These are phyloP conservation scores for Russula earlei DNA, from an alignment of 768 basidiomycete genomes.

Conservation along the genomic window DNA sequence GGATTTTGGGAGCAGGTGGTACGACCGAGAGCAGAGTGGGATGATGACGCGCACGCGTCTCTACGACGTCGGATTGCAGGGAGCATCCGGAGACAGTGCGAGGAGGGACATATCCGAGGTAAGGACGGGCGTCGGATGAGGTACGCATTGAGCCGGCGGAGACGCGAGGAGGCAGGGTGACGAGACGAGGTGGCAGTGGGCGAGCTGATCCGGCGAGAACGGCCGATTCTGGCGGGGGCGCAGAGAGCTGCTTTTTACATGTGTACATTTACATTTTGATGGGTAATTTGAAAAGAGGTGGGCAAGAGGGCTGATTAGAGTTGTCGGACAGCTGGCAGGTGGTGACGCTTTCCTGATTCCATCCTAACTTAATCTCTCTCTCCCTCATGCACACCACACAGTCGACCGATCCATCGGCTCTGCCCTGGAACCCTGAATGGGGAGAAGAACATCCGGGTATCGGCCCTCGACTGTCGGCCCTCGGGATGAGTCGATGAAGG, in stretches of 20 bases:
- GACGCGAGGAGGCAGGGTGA: neutral
- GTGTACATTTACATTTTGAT: too few relatives aligned
- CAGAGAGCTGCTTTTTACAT: too few relatives aligned
- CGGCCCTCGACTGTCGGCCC: neutral
- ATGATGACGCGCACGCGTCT: slow-evolving; percentile 35
- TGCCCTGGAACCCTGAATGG: neutral
- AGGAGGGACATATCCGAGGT: slow-evolving; percentile 24
- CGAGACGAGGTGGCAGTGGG: neutral
- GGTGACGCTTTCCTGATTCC: neutral
- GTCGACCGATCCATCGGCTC: slow-evolving; percentile 5
- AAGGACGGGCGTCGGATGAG: slow-evolving; percentile 26
- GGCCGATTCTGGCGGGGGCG: neutral
- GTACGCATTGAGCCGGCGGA: slow-evolving; percentile 24
- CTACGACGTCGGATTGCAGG: slow-evolving; percentile 36
- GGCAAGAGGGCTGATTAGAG: slow-evolving; percentile 4
- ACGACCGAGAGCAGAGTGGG: slow-evolving; percentile 36
- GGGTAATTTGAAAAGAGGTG: too few relatives aligned
- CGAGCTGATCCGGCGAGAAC: slow-evolving; percentile 1
- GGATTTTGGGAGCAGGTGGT: slow-evolving; percentile 49
- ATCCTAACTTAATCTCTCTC: neutral
- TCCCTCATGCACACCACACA: neutral
- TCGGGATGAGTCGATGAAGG: slow-evolving; percentile 13
- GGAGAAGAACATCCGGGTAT: slow-evolving; percentile 2
- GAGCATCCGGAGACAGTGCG: slow-evolving; percentile 27
- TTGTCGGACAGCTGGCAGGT: slow-evolving; percentile 16